phyloP scores from a whole-genome alignment of 257 asterid species.

The Nicotiana paniculata region DNA sequence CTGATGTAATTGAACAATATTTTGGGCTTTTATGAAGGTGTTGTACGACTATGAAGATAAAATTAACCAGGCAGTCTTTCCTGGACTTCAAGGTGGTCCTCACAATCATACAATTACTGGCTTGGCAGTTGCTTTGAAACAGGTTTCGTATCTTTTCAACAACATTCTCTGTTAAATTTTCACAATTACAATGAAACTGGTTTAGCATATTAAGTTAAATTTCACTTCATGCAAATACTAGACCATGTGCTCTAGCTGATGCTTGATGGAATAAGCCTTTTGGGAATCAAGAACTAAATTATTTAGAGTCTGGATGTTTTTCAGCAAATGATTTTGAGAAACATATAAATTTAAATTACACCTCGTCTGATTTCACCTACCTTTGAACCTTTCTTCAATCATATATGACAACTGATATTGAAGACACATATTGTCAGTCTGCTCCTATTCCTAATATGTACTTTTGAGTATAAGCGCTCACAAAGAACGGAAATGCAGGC shows the following conservation, averaged over 20 bases:
- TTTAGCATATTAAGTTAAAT: neutral
- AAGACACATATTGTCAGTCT: neutral
- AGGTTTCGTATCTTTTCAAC: conserved; percentile 35
- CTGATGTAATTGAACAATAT: neutral
- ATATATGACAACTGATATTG: neutral
- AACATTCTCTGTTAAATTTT: neutral
- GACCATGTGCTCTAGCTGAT: neutral
- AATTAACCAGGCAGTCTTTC: conserved; percentile 94
- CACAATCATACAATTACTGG: conserved; percentile 95
- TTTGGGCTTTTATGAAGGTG: conserved; percentile 38
- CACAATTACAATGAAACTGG: neutral
- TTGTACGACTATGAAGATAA: conserved; percentile 82
- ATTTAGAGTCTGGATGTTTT: neutral
- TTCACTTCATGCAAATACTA: neutral
- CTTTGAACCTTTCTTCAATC: neutral
- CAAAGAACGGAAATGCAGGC: conserved; percentile 33
- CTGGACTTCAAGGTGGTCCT: conserved; percentile 99
- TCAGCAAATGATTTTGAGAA: neutral
- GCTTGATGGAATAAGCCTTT: neutral
- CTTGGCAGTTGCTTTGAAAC: conserved; percentile 88
- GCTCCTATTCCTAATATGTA: neutral
- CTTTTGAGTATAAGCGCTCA: neutral
- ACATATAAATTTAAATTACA: neutral
- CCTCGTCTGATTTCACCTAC: neutral
- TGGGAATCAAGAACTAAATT: neutral